Percentiles rank a stretch among this genome's conserved stretches.
Evolutionary conservation across 306 rosid genomes (phyloP).

Genomic region (Trifolium fragiferum): DNA sequence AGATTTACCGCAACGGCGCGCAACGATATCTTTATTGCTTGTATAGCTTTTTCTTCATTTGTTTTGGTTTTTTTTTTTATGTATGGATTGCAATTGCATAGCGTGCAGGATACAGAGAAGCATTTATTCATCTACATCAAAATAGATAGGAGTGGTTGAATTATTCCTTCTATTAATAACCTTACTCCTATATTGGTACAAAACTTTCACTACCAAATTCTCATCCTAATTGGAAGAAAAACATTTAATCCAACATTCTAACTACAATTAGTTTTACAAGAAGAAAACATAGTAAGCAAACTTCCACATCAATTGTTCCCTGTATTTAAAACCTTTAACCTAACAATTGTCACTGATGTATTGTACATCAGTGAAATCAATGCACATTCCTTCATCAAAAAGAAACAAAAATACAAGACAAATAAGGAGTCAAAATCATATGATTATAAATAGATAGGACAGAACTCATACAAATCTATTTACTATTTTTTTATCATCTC

Average conservation of each 20-base stretch:
- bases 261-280: slow-evolving; percentile 27
- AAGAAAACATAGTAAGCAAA: slow-evolving; percentile 37
- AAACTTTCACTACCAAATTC: slow-evolving; percentile 42
- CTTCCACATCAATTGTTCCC: slow-evolving; percentile 41
- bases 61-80: slow-evolving; percentile 27
- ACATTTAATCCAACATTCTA: too few species aligned
- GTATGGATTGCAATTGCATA: slow-evolving; percentile 37
- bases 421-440: slow-evolving; percentile 58
- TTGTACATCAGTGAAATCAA: slow-evolving; percentile 55
- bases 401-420: slow-evolving; percentile 71
- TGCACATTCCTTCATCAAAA: slow-evolving; percentile 66
- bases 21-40: slow-evolving; percentile 1
- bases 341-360: slow-evolving; percentile 41
- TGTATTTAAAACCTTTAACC: slow-evolving; percentile 46
- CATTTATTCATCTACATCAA: slow-evolving; percentile 37
- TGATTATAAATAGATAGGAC: slow-evolving; percentile 38
- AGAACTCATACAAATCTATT: slow-evolving; percentile 26
- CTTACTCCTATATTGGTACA: slow-evolving; percentile 34
- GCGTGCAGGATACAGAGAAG: slow-evolving; percentile 40
- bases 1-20: too few species aligned
- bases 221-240: slow-evolving; percentile 2
- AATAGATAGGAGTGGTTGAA: slow-evolving; percentile 45
- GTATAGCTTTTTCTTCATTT: slow-evolving; percentile 39
- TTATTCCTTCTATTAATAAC: slow-evolving; percentile 38
- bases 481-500: slow-evolving; percentile 21